phyloP scores from a whole-genome alignment of 2,329 filamentous ascomycete species.

The Pseudogymnoascus sp. region DNA sequence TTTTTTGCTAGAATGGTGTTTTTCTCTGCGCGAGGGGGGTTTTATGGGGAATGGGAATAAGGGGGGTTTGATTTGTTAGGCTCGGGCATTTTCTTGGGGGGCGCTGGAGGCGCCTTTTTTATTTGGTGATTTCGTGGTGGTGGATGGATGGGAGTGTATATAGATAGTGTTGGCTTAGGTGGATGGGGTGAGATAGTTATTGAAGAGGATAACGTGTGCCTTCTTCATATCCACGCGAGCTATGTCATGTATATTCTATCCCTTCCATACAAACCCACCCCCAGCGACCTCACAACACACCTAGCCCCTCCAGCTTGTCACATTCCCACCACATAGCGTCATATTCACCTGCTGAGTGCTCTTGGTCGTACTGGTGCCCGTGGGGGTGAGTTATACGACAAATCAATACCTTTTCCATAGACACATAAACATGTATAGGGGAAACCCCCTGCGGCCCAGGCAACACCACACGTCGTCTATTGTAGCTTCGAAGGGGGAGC shows the following conservation, averaged over 20 bases:
- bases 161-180: neutral
- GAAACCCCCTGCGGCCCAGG: no score
- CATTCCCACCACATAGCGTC: neutral
- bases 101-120: slow-evolving; percentile 3
- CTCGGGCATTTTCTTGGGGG: neutral
- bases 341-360: no score
- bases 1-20: neutral
- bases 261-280: neutral
- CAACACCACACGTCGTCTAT: no score
- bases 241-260: neutral
- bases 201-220: neutral
- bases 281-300: neutral
- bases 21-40: neutral
- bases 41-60: neutral
- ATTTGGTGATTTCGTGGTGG: neutral
- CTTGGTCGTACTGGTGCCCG: no score
- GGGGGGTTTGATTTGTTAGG: neutral
- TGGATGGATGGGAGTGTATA: neutral
- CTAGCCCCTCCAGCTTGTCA: no score
- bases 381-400: no score
- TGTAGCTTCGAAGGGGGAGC: no score
- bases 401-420: no score
- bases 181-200: neutral
- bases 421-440: no score
- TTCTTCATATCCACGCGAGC: neutral